Evolutionary conservation across 257 asterid genomes (phyloP).

Genomic region (Fraxinus quadrangulata): DNA sequence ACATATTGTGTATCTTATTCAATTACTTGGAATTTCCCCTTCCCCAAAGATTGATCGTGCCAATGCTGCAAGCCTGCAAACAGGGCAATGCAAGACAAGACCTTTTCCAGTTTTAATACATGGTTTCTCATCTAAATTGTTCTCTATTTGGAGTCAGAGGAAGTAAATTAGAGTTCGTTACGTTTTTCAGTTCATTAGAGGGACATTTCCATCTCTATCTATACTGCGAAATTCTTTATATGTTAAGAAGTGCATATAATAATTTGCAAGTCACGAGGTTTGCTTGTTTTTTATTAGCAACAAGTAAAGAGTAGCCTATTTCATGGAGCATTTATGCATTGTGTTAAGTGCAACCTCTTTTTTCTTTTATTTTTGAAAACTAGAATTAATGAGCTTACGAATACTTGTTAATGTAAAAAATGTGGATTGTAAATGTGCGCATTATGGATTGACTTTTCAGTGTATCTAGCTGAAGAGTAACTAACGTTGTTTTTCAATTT

Average conservation of each 20-base stretch:
- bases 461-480: neutral
- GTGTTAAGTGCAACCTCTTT: too few relatives aligned
- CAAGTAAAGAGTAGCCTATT: too few relatives aligned
- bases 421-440: neutral
- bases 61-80: neutral
- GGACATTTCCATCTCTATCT: neutral
- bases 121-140: too few relatives aligned
- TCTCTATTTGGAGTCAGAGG: neutral
- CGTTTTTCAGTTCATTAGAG: neutral
- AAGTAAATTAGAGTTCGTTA: neutral
- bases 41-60: neutral
- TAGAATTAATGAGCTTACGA: too few relatives aligned
- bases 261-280: neutral
- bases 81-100: neutral
- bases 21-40: neutral
- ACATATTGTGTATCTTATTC: neutral
- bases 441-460: neutral
- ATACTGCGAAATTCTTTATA: neutral
- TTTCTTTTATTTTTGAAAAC: too few relatives aligned
- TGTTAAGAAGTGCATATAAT: neutral
- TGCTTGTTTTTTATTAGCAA: too few relatives aligned
- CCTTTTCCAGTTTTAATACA: neutral
- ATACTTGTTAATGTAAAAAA: neutral
- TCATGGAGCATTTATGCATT: too few relatives aligned
- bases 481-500: neutral